Evolutionary conservation across 345 rosid genomes (phyloP), one percentile per base, ranked within the genome.

Genomic region (Anacardium occidentale): DNA sequence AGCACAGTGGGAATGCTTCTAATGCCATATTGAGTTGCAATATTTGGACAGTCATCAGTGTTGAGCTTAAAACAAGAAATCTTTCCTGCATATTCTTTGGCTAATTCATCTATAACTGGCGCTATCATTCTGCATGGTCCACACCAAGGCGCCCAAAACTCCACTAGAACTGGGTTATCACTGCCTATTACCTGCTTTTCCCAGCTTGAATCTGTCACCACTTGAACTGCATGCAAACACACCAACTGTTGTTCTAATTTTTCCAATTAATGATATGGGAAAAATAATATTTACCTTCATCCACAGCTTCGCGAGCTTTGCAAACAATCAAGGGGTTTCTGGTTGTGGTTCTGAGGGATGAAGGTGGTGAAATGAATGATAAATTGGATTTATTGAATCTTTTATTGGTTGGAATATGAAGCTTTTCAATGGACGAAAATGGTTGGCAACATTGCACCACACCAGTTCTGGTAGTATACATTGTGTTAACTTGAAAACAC

Each of bases 111-210:
- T 1, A 90, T 72, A 2, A 82, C 85, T 0, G 93, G 93, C 3
- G 88, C 88, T 68, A 90, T 87, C 90, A 90, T 88, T 63, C 87
- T 79, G 75, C 91, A 90, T 15, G 96, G 96, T 45, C 92, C 96
- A 21, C 96, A 88, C 96, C 96, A 88, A 15, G 96, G 90, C 8
- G 96, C 93, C 91, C 92, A 90, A 56, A 90, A 90, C 80, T 90
- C 90, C 74, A 90, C 96, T 44, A 90, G 82, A 34, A 85, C 90
- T 5, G 91, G 91, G 60, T 13, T 84, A 3, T 77, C 70, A 24
- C 77, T 73, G 11, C 70, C 78, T 4, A 85, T 68, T 53, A 88
- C 91, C 42, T 63, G 68, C 26, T 17, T 67, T 13, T 74, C 78
- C 96, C 96, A 90, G 72, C 73, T 79, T 37, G 90, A 69, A 48